Conservation (phyloP, 805 yeast genomes). For the Kodamaea kaohsiungensis region DNA sequence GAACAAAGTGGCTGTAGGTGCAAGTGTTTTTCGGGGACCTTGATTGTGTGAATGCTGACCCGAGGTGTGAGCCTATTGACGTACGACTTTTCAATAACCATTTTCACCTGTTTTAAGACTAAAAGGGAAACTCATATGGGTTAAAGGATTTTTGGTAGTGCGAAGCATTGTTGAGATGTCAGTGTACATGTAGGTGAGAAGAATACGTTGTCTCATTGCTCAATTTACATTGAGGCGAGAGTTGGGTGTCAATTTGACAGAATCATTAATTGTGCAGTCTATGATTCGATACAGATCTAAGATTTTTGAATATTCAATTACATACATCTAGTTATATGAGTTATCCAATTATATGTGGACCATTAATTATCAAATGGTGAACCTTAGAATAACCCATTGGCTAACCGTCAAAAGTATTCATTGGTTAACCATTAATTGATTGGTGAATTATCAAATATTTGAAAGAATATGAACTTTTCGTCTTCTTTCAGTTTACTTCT, state of each 20-base stretch:
- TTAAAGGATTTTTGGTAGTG: not conserved
- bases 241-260: no score
- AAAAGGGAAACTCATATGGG: not conserved
- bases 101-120: not conserved
- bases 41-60: not conserved
- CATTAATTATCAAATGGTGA: no score
- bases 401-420: no score
- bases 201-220: no score
- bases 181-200: not conserved
- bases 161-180: no score
- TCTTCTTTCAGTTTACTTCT: not conserved
- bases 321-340: not conserved
- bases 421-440: no score
- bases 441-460: no score
- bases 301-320: not conserved
- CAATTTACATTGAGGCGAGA: no score
- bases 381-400: no score
- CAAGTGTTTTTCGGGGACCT: not conserved
- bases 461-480: no score
- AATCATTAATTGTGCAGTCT: not conserved
- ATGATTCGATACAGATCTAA: not conserved
- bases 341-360: no score
- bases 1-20: not conserved
- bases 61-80: not conserved
- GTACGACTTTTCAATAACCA: not conserved